Base-by-base conservation (phyloP, 306 rosid species). In the Acacia acuminata region DNA sequence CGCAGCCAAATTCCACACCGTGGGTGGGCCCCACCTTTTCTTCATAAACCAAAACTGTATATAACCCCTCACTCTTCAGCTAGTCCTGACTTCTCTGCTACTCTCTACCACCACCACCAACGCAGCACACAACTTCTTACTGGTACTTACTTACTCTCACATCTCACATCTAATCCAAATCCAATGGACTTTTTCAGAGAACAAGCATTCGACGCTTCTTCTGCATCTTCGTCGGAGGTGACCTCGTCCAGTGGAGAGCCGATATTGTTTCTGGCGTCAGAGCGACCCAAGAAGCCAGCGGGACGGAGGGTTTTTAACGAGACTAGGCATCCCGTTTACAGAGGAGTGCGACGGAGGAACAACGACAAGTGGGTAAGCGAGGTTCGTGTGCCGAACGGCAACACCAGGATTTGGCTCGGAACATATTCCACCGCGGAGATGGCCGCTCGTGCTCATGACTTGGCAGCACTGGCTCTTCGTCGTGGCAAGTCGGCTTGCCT, bases 371-470 rank as follows among this genome's bases (percentile, higher is more conserved):
- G 98, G 99, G 98, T 96, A 0, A 92, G 94, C 11, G 99, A 96
- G 77, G 68, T 92, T 2, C 87, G 99, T 1, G 92, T 92, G 71
- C 99, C 98, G 0, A 86, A 87, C 38, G 85, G 77, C 64, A 48
- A 90, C 0, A 71, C 88, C 0, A 85, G 99, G 75, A 88, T 96
- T 3, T 96, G 98, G 99, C 88, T 96, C 0, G 99, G 99, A 22
- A 96, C 99, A 0, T 93, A 96, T 47, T 90, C 94, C 0, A 90
- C 90, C 0, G 84, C 96, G 0, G 97, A 96, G 75, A 96, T 93
- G 98, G 99, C 99, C 0, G 98, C 98, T 0, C 89, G 99, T 10
- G 99, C 99, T 0, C 97, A 96, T 38, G 99, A 96, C 71, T 94
- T 96, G 38, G 97, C 99, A 0, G 96, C 92, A 0, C 75, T 96